Evolutionary conservation across 2,329 filamentous ascomycete species (phyloP).

Genomic region (Coccinonectria pachysandricola): DNA sequence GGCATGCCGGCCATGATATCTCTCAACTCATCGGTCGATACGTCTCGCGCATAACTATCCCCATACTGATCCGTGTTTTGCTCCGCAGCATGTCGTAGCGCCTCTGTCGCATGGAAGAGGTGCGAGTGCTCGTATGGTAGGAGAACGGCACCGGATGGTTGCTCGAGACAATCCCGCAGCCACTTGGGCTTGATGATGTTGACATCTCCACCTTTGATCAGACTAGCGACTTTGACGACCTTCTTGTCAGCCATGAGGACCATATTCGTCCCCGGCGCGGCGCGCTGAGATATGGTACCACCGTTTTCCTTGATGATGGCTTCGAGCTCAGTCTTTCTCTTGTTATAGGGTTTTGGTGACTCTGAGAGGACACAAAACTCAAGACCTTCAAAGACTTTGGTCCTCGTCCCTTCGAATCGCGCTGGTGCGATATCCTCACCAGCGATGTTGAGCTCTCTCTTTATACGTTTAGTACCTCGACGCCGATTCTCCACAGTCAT

Average conservation of each 20-base stretch:
- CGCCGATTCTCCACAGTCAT: conserved; percentile 67
- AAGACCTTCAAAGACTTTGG: conserved; percentile 61
- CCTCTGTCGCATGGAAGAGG: conserved; percentile 58
- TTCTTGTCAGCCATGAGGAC: conserved; percentile 72
- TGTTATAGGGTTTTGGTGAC: conserved; percentile 57
- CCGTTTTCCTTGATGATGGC: conserved; percentile 73
- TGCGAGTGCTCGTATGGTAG: conserved; percentile 55
- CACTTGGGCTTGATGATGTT: conserved; percentile 73
- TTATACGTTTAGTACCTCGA: conserved; percentile 47
- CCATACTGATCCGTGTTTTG: conserved; percentile 64
- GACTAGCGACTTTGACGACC: conserved; percentile 69
- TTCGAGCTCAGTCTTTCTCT: conserved; percentile 70
- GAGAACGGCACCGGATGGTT: conserved; percentile 45
- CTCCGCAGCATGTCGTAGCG: conserved; percentile 42
- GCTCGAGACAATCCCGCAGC: conserved; percentile 72
- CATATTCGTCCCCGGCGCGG: conserved; percentile 50
- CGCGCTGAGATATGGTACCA: conserved; percentile 66
- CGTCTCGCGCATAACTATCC: conserved; percentile 73
- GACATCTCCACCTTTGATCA: conserved; percentile 60
- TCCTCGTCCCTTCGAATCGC: conserved; percentile 44
- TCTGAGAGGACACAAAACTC: conserved; percentile 81
- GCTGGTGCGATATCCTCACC: conserved; percentile 45
- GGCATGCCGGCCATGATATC: conserved; percentile 40
- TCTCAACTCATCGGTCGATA: conserved; percentile 52
- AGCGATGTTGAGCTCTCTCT: conserved; percentile 59